phyloP scores from a whole-genome alignment of 1,284 basidiomycete species.

The Leccinum cinnamomeum region DNA sequence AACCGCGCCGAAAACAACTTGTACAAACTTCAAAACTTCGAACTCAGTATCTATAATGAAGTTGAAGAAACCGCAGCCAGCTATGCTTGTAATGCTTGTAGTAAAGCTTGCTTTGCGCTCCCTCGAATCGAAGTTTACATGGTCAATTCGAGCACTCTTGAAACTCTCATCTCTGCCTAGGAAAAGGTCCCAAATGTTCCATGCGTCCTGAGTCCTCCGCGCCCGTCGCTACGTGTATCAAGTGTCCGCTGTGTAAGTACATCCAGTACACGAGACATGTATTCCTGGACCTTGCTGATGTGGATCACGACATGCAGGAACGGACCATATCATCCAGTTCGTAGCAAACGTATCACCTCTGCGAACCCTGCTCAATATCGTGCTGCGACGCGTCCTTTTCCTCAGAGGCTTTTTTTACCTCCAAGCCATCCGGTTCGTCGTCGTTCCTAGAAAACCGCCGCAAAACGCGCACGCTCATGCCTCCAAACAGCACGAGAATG shows the following conservation, averaged over 20 bases:
- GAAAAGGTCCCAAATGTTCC: neutral
- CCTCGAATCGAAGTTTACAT: neutral
- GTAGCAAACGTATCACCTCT: neutral
- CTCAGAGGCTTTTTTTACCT: neutral
- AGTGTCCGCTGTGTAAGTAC: neutral
- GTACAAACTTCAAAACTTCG: neutral
- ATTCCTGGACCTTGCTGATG: neutral
- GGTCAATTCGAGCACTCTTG: neutral
- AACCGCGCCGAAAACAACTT: neutral
- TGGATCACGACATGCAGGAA: neutral
- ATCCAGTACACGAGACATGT: neutral
- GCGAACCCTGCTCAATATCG: neutral
- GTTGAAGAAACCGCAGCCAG: neutral
- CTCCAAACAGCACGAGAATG: conserved; percentile 4
- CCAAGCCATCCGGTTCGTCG: neutral
- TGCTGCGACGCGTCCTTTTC: neutral
- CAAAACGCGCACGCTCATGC: conserved; percentile 5
- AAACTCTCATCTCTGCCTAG: too few species aligned
- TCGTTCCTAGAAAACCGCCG: conserved; percentile 1
- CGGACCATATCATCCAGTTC: neutral
- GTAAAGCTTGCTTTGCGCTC: neutral
- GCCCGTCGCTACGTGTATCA: neutral
- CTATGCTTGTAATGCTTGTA: neutral
- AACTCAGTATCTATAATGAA: neutral
- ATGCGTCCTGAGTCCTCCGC: neutral